phyloP scores from a whole-genome alignment of 148 eudicot genomes.

The Vaccinium vitisidaea region DNA sequence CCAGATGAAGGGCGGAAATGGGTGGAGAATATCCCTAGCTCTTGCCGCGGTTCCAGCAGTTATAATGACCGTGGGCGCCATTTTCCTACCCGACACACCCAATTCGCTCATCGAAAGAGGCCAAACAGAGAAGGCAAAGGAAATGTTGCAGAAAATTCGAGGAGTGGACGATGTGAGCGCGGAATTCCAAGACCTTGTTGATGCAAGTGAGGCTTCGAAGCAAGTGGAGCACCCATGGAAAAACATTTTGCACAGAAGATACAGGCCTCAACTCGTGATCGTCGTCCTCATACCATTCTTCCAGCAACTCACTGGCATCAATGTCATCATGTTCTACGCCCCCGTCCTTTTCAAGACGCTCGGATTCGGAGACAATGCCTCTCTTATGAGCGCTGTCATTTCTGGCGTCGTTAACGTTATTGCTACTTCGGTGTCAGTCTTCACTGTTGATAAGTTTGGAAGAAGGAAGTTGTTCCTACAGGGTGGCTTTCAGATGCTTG shows the following conservation, averaged over 20 bases:
- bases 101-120: slow-evolving; percentile 38
- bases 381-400: slow-evolving; percentile 36
- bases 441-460: slow-evolving; percentile 29
- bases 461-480: slow-evolving; percentile 29
- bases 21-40: slow-evolving; percentile 33
- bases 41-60: slow-evolving; percentile 33
- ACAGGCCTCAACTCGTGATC: slow-evolving; percentile 36
- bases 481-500: slow-evolving; percentile 40
- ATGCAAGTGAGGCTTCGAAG: slow-evolving; percentile 23
- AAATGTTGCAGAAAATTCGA: slow-evolving; percentile 27
- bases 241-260: slow-evolving; percentile 10
- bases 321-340: slow-evolving; percentile 43
- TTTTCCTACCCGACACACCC: slow-evolving; percentile 37
- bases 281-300: slow-evolving; percentile 32
- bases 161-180: slow-evolving; percentile 28
- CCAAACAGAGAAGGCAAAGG: slow-evolving; percentile 16
- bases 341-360: slow-evolving; percentile 41
- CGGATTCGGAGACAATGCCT: slow-evolving; percentile 32
- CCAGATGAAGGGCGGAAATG: slow-evolving; percentile 17
- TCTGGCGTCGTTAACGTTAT: slow-evolving; percentile 26
- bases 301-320: slow-evolving; percentile 44
- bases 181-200: slow-evolving; percentile 35
- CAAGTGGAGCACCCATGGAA: slow-evolving; percentile 32
- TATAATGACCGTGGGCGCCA: slow-evolving; percentile 24
- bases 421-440: slow-evolving; percentile 27